Conservation (phyloP, 2,329 filamentous ascomycete genomes). For the Rutstroemia sp. region DNA sequence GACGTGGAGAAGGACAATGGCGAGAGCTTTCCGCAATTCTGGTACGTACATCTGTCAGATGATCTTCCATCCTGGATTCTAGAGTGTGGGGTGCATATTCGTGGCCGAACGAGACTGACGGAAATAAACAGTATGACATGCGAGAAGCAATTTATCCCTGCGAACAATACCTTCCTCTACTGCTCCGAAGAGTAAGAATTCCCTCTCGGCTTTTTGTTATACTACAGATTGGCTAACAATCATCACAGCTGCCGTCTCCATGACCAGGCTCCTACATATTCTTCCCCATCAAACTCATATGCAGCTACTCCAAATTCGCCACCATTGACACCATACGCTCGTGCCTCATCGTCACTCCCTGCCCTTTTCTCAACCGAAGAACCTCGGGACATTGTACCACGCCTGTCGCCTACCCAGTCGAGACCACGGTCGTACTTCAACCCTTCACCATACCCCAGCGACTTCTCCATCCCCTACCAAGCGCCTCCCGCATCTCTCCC, state of each 20-base stretch:
- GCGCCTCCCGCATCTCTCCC: constrained; percentile 34
- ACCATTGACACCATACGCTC: constrained; percentile 27
- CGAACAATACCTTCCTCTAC: constrained; percentile 51
- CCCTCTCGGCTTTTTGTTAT: not conserved
- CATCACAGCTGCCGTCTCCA: constrained; percentile 23
- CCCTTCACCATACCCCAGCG: constrained; percentile 29
- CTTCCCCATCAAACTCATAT: constrained; percentile 16
- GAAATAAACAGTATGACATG: constrained; percentile 49
- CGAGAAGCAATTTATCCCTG: constrained; percentile 57
- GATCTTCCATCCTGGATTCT: not conserved
- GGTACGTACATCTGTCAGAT: constrained; percentile 35
- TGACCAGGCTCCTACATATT: constrained; percentile 20
- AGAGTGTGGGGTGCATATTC: constrained; percentile 21
- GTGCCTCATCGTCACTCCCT: constrained; percentile 32
- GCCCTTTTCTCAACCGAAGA: constrained; percentile 33
- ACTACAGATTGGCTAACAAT: not conserved
- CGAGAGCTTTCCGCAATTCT: constrained; percentile 58
- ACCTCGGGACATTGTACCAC: constrained; percentile 56
- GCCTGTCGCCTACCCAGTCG: constrained; percentile 54
- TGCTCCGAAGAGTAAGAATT: constrained; percentile 53
- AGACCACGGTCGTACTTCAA: constrained; percentile 50
- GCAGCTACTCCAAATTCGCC: constrained; percentile 23
- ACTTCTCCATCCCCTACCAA: constrained; percentile 23
- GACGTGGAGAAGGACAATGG: constrained; percentile 38
- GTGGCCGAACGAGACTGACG: constrained; percentile 16